Conservation (phyloP, 108 stramenopile species). For the Heterococcus sp. region DNA sequence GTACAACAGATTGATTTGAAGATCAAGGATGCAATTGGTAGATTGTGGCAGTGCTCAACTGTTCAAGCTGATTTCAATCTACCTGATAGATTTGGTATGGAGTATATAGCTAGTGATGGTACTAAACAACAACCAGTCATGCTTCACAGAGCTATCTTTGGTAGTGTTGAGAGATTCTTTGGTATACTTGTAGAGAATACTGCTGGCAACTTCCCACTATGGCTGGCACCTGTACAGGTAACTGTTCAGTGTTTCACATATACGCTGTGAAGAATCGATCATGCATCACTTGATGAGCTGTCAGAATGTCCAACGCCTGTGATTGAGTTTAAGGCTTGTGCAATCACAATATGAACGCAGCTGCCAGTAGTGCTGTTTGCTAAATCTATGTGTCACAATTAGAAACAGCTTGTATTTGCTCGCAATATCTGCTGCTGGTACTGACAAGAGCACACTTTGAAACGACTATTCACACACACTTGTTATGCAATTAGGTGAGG, state of each 20-base stretch:
- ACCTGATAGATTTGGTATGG: conserved; percentile 83
- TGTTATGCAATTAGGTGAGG: too few species aligned
- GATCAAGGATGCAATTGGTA: conserved; percentile 94
- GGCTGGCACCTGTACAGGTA: conserved; percentile 83
- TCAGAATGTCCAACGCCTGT: too few species aligned
- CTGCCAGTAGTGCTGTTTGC: too few species aligned
- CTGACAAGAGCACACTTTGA: neutral
- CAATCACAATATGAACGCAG: too few species aligned
- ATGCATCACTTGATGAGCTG: too few species aligned
- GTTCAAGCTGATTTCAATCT: conserved; percentile 97
- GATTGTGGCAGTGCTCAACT: conserved; percentile 96
- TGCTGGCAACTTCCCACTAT: conserved; percentile 90
- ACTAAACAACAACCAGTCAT: conserved; percentile 50
- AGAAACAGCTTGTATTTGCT: neutral
- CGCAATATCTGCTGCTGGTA: neutral
- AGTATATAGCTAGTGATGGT: conserved; percentile 33
- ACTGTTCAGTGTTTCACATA: too few species aligned
- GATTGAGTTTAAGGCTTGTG: too few species aligned
- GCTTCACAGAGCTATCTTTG: conserved; percentile 96
- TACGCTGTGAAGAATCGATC: too few species aligned
- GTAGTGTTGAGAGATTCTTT: conserved; percentile 96
- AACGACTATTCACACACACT: neutral
- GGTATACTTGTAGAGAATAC: conserved; percentile 91
- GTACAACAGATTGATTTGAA: conserved; percentile 87
- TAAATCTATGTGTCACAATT: too few species aligned